Evolutionary conservation across 805 yeast species (phyloP), one percentile per base, ranked within the genome.

Genomic region (Helenozyma rhizophorensis): DNA sequence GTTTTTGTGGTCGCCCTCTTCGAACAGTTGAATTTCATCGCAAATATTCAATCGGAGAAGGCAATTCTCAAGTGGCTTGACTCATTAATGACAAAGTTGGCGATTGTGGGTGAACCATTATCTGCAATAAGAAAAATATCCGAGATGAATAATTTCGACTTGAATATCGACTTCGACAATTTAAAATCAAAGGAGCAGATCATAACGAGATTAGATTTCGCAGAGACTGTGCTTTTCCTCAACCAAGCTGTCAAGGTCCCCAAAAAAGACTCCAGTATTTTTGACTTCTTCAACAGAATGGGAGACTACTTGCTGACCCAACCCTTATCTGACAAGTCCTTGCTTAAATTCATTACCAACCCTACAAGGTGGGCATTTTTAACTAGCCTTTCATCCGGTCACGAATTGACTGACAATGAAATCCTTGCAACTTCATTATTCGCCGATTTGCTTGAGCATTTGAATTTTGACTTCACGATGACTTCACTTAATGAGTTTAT

Each of bases 11-110:
- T 64, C 28, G 59, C 52, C 2, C 42, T 65, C 6, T 54, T 77
- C 27, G 97, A 88, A 43, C 96, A 88, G 51, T 72, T 82, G 56
- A 65, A 68, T 32, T 84, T 70, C 50, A 69, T 76, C 9, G 31
- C 39, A 1, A 29, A 28, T 7, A 60, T 67, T 4, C 58, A 54
- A 1, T 18, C 54, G 0, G 34, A 35, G 8, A 27, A 17, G 6
- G 35, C 23, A 9, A 13, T 58, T 4, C 44, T 62, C 14, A 48
- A 54, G 29, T 83, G 89, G 87, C 33, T 83, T 1, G 48, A 62
- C 8, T 45, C 69, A 2, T 69, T 76, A 25, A 43, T 72, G 22
- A 65, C 73, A 43, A 70, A 70, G 30, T 51, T 76, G 42, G 52
- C 62, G 3, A 54, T 79, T 4, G 50, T 73, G 14, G 94, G 94